Base-by-base conservation (phyloP, 441 rosid genomes). In the Sinapis alba region DNA sequence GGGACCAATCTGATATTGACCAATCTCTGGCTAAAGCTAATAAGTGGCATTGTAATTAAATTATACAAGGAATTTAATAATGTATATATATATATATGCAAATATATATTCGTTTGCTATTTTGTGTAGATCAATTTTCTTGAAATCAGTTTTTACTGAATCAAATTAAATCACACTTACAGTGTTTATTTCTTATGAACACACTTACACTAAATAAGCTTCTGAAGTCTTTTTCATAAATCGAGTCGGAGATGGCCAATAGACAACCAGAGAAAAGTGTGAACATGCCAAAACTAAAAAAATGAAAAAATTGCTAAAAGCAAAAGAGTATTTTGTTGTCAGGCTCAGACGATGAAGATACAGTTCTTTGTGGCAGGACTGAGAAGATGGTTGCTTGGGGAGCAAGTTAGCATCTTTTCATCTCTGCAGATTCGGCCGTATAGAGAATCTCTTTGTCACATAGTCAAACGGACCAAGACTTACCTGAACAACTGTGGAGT, bases 381-480 rank as follows among this genome's bases (percentile, higher is more conserved):
- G 60, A 51, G 12, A 19, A 54, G 34, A 57, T 15, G 27, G 41
- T 69, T 38, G 15, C 65, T 69, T 58, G 65, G 38, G 41, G 56
- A 23, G 2, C 73, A 69, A 57, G 73, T 9, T 58, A 69, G 7
- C 18, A 3, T 69, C 36, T 36, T 69, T 69, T 36, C 64, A 15
- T 57, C 27, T 15, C 12, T 68, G 50, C 24, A 57, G 56, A 69
- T 57, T 69, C 41, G 30, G 18, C 26, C 23, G 15, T 15, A n/a
- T n/a, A 57, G 73, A 57, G 38, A 69, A 69, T 69, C 56, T 23
- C 27, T 68, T 56, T 21, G 38, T 32, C 51, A 58, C n/a, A n/a
- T 24, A 58, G 26, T 11, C 28, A 56, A 56, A 18, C 23, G 12
- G 56, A 50, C 21, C 23, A 50, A 18, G 12, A 18, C 11, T 50